Conservation (phyloP, 2,329 filamentous ascomycete genomes). For the Metarhizium robertsii region DNA sequence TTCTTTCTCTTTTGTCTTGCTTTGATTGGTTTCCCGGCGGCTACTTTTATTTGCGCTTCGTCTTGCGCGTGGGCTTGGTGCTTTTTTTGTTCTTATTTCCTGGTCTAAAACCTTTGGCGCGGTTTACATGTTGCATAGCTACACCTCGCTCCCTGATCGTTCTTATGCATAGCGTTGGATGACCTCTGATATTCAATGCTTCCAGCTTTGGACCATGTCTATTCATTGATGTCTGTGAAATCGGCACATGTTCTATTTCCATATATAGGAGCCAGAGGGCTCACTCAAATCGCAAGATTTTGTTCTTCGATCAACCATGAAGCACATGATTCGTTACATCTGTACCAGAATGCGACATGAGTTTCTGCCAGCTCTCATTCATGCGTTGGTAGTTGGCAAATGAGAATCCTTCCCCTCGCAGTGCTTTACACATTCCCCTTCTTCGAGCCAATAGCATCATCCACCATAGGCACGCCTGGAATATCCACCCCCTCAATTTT, state of each 20-base stretch:
- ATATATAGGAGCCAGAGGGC: not conserved
- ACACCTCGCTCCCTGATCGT: not conserved
- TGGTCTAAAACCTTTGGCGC: no score
- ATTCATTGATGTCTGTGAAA: not conserved
- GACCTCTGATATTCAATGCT: not conserved
- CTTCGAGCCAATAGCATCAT: constrained; percentile 35
- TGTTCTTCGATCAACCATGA: no score
- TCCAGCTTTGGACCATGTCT: not conserved
- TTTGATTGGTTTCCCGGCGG: not conserved
- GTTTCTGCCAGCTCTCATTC: no score
- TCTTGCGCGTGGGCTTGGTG: not conserved
- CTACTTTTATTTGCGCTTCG: not conserved
- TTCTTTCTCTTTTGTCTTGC: no score
- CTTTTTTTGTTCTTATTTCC: not conserved
- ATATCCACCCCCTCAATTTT: constrained; percentile 38
- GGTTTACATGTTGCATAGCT: not conserved
- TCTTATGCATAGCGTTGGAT: not conserved
- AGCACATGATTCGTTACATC: not conserved
- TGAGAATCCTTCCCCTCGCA: not conserved
- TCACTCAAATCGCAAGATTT: not conserved
- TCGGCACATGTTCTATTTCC: not conserved
- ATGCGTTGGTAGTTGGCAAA: no score
- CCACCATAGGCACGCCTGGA: constrained; percentile 38
- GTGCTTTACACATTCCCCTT: not conserved
- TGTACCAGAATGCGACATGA: not conserved